Percentiles rank a stretch among this genome's conserved stretches.
phyloP scores from a whole-genome alignment of 148 eudicot genomes.

The Arctostaphylos glauca region DNA sequence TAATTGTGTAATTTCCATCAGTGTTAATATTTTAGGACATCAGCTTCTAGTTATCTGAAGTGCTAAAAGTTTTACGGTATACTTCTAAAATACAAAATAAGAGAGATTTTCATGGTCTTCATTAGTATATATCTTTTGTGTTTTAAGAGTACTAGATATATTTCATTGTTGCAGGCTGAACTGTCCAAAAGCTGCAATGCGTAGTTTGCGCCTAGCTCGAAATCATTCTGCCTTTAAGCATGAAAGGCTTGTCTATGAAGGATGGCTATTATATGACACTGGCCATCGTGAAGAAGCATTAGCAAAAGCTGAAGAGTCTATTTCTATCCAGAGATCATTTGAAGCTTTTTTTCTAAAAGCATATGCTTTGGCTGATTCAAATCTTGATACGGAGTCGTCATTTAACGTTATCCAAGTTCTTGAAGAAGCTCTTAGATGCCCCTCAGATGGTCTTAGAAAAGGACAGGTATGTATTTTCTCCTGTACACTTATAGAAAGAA shows the following conservation, averaged over 20 bases:
- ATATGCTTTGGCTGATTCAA: slow-evolving; percentile 85
- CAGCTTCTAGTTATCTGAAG: background rate
- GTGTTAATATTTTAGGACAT: background rate
- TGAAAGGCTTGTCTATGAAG: slow-evolving; percentile 85
- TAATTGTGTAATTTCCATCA: background rate
- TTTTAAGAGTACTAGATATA: background rate
- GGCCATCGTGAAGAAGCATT: slow-evolving; percentile 91
- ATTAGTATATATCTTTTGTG: background rate
- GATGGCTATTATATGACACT: slow-evolving; percentile 87
- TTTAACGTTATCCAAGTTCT: slow-evolving; percentile 65
- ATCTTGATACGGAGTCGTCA: slow-evolving; percentile 69
- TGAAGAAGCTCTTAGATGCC: slow-evolving; percentile 89
- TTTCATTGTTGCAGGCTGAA: slow-evolving; percentile 47
- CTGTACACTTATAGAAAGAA: background rate
- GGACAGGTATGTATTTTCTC: slow-evolving; percentile 63
- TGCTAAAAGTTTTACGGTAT: background rate
- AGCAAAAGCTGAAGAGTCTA: slow-evolving; percentile 80
- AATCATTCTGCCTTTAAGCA: slow-evolving; percentile 68
- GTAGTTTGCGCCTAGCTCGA: slow-evolving; percentile 72
- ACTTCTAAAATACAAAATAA: background rate
- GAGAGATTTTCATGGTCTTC: slow-evolving; percentile 1
- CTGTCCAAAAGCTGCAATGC: slow-evolving; percentile 90
- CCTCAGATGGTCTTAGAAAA: slow-evolving; percentile 90
- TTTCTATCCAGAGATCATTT: slow-evolving; percentile 74
- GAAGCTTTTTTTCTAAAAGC: slow-evolving; percentile 91